phyloP scores from a whole-genome alignment of 148 eudicot genomes.

The Chenopodium quinoa region DNA sequence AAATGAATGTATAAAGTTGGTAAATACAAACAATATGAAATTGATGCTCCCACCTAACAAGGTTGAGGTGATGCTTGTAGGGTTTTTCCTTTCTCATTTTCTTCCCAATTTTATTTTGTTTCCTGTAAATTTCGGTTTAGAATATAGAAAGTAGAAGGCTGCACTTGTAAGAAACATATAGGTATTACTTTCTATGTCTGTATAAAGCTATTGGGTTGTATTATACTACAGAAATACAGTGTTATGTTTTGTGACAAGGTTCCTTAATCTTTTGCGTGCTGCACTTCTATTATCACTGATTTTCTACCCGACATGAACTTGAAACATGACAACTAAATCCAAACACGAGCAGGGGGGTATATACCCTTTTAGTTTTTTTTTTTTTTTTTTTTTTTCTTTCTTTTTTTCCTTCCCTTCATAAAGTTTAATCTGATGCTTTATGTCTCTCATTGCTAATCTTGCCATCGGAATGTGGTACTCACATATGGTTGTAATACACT shows the following conservation, averaged over 20 bases:
- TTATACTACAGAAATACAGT: neutral
- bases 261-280: neutral
- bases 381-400: too few relatives aligned
- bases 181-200: neutral
- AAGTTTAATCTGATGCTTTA: too few relatives aligned
- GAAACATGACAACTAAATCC: neutral
- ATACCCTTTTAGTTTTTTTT: too few relatives aligned
- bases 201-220: neutral
- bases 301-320: neutral
- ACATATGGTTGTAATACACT: too few relatives aligned
- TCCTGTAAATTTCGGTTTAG: neutral
- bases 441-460: too few relatives aligned
- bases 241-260: neutral
- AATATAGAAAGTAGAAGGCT: neutral
- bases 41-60: constrained; percentile 32
- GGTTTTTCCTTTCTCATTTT: neutral
- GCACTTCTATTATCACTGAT: neutral
- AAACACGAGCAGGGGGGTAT: neutral
- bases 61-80: constrained; percentile 37
- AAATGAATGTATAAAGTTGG: neutral
- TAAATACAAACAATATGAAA: neutral
- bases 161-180: neutral
- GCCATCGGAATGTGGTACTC: too few relatives aligned
- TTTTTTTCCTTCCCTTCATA: too few relatives aligned
- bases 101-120: neutral